Percentiles rank a stretch among this genome's conserved stretches.
Conservation (phyloP, 1,284 basidiomycete species). For the Sutorius eximius region DNA sequence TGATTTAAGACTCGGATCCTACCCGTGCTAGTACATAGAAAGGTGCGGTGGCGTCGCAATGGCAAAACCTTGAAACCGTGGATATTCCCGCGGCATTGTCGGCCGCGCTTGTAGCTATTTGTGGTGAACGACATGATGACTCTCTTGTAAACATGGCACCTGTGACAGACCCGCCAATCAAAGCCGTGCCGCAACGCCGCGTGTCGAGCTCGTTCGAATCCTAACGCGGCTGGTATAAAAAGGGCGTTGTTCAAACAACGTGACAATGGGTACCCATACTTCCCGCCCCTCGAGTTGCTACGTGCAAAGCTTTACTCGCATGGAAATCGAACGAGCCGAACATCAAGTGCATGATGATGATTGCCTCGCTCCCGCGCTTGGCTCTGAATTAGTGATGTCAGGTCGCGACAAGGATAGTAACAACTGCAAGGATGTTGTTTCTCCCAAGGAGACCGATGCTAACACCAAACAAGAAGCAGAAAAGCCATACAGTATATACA, state of each 20-base stretch:
- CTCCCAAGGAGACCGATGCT: background rate
- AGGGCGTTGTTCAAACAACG: background rate
- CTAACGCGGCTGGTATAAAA: background rate
- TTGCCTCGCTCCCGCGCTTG: background rate
- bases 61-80: too few relatives aligned
- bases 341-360: background rate
- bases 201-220: background rate
- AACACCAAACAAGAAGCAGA: conserved; percentile 3
- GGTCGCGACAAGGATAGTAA: background rate
- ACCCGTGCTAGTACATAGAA: too few relatives aligned
- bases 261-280: background rate
- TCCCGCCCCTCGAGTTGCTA: background rate
- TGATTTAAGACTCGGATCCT: background rate
- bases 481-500: conserved; percentile 54
- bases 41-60: too few relatives aligned
- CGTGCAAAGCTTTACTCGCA: background rate
- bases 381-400: background rate
- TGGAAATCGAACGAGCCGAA: conserved; percentile 3
- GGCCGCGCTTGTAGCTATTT: background rate
- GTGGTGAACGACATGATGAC: background rate
- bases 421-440: background rate
- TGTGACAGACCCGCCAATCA: background rate
- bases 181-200: background rate
- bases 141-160: background rate
- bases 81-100: background rate